Evolutionary conservation across 192 early-diverging fungal species (phyloP), one percentile per base, ranked within the genome.

Genomic region (Fimicolochytrium jonesii): DNA sequence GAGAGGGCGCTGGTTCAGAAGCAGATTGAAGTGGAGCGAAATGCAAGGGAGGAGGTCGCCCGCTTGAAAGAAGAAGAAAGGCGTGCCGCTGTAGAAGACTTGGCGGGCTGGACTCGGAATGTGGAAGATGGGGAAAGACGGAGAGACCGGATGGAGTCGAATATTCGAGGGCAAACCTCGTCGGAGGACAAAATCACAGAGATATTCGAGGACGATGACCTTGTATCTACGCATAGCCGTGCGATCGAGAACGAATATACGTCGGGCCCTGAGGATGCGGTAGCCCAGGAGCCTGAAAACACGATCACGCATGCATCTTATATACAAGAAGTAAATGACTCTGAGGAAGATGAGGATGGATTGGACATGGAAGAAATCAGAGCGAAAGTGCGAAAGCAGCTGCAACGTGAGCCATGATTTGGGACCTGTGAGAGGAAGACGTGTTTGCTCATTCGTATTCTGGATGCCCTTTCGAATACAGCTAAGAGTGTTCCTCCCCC

Each of bases 21-120:
- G 60, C 80, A 82, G 61, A 68, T 82, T 6, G 69, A 75, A 18
- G 77, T 79, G 11, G 80, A 82, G 46, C 67, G 71, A 22, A 55
- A 56, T 6, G 70, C 68, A 22, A 69, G 77, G 20, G 70, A 61
- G 28, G 36, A 44, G n/a, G 50, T 82, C 23, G 70, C 68, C 29
- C 36, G 30, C 0, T 28, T 67, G 17, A 77, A 75, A 46, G 35
- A 64, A 11, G 57, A 62, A 20, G 80, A 82, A 52, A 70, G 68
- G 41, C 50, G 59, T 17, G 33, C 29, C 10, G 76, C 79, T n/a
- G 63, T 69, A 54, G 71, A 28, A 23, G 30, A 50, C 5, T 13
- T 66, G 44, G 17, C 17, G 18, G n/a, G 36, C 18, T 67, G 70
- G 70, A n/a, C n/a, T n/a, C n/a, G n/a, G n/a, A n/a, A n/a, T n/a